Evolutionary conservation across 139 green algal species (phyloP).

Genomic region (Coccomyxa sp.): DNA sequence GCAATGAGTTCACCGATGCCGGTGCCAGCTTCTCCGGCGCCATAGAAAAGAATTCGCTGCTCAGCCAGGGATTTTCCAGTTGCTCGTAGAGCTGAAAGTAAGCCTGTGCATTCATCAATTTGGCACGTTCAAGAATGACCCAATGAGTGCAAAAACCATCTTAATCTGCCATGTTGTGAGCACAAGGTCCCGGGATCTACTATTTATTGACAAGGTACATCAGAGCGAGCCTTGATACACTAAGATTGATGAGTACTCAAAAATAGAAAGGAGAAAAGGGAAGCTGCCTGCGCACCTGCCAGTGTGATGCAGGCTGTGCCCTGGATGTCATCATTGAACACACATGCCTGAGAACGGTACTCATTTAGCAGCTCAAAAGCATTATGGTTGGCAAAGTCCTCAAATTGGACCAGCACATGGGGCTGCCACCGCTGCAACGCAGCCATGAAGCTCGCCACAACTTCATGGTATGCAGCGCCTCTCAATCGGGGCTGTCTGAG

Average conservation of each 20-base stretch:
- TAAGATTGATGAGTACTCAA: no score
- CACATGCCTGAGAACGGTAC: neutral
- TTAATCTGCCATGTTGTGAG: no score
- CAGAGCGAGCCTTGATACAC: no score
- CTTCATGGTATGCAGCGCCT: constrained; percentile 25
- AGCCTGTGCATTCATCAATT: constrained; percentile 17
- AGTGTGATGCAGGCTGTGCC: constrained; percentile 68
- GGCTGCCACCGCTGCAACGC: constrained; percentile 22
- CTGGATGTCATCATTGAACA: constrained; percentile 31
- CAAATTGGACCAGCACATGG: constrained; percentile 32
- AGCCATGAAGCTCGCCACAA: constrained; percentile 32
- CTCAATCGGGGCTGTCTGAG: constrained; percentile 14
- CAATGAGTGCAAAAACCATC: no score
- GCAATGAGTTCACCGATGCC: constrained; percentile 35
- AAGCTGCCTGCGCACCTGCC: constrained; percentile 33
- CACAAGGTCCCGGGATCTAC: no score
- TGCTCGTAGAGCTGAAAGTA: constrained; percentile 64
- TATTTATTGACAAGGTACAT: no score
- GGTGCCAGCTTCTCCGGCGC: constrained; percentile 54
- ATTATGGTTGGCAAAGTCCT: constrained; percentile 38
- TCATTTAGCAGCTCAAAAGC: neutral
- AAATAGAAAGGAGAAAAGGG: no score
- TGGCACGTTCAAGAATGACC: no score
- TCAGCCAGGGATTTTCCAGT: constrained; percentile 39
- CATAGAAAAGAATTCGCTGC: constrained; percentile 51